Evolutionary conservation across 208 protist genomes (phyloP).

Genomic region (Jaenimonas drosophilae): DNA sequence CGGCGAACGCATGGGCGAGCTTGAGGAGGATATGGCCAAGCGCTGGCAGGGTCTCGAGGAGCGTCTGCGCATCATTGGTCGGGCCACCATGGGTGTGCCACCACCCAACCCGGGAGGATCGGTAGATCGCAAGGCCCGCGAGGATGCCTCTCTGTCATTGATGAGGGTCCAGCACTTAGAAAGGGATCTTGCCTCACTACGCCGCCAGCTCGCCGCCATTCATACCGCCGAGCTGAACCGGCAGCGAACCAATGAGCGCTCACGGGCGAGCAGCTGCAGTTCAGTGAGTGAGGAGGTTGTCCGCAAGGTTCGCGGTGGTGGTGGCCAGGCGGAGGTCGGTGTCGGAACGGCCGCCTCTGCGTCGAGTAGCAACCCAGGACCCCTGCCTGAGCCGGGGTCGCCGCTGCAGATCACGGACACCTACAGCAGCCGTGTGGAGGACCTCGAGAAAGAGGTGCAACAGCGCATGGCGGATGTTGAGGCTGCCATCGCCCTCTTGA

Average conservation of each 20-base stretch:
- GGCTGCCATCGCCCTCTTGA: slow-evolving; percentile 55
- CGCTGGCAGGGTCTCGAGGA: slow-evolving; percentile 78
- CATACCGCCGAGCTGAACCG: neutral
- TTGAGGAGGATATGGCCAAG: slow-evolving; percentile 62
- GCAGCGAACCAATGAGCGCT: no score
- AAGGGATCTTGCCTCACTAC: slow-evolving; percentile 44
- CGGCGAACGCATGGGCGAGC: slow-evolving; percentile 43
- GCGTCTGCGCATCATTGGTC: slow-evolving; percentile 74
- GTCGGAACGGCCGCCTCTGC: neutral
- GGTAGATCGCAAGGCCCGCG: slow-evolving; percentile 77
- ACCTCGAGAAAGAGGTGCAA: slow-evolving; percentile 71
- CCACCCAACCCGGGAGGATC: slow-evolving; percentile 10
- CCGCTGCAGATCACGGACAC: slow-evolving; percentile 47
- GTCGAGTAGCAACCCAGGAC: neutral
- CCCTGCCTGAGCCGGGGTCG: slow-evolving; percentile 4
- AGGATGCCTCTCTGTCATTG: slow-evolving; percentile 73
- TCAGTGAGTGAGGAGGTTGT: no score
- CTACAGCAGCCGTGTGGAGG: slow-evolving; percentile 43
- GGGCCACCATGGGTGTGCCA: slow-evolving; percentile 27
- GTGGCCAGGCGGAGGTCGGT: neutral
- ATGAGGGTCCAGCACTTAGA: slow-evolving; percentile 80
- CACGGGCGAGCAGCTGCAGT: no score
- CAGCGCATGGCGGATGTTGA: slow-evolving; percentile 83
- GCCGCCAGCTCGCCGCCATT: slow-evolving; percentile 13
- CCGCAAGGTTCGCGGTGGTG: no score